phyloP scores from a whole-genome alignment of 2,329 filamentous ascomycete species.

The Claviceps monticola region DNA sequence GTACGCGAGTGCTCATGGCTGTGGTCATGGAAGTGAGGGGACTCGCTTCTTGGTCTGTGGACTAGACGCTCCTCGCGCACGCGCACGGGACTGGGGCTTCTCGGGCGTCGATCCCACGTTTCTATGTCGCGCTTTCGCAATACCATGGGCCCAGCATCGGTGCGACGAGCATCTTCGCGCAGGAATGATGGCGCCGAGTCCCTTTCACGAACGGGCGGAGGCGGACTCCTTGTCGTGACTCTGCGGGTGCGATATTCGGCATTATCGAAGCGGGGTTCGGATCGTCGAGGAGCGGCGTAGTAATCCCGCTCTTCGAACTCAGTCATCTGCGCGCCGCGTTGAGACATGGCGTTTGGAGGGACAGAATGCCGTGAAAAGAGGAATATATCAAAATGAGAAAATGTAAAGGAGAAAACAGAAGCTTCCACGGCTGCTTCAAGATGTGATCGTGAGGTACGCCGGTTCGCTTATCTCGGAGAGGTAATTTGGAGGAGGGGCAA shows the following conservation, averaged over 20 bases:
- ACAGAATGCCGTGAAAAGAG: not conserved
- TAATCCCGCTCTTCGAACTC: constrained; percentile 35
- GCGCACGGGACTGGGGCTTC: constrained; percentile 29
- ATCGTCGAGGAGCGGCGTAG: constrained; percentile 23
- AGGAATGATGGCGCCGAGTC: constrained; percentile 37
- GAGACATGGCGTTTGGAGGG: constrained; percentile 8
- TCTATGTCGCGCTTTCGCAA: constrained; percentile 42
- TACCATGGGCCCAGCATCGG: constrained; percentile 37
- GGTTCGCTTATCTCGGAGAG: no score
- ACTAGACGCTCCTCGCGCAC: constrained; percentile 30
- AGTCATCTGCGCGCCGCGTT: constrained; percentile 12
- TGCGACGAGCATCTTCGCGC: constrained; percentile 32
- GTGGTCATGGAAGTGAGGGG: constrained; percentile 18
- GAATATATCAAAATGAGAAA: not conserved
- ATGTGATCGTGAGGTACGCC: no score
- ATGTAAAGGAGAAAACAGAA: not conserved
- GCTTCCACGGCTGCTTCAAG: no score
- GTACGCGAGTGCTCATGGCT: constrained; percentile 21
- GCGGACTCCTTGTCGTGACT: constrained; percentile 13
- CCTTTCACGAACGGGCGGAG: constrained; percentile 20
- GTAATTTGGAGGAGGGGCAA: no score
- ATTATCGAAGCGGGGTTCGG: constrained; percentile 13
- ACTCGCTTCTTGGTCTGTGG: constrained; percentile 29
- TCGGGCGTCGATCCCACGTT: constrained; percentile 34
- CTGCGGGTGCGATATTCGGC: constrained; percentile 14